Percentiles rank a stretch among this genome's conserved stretches.
These are phyloP conservation scores for Neotropicomus parvogracilis DNA, from an alignment of 1,284 basidiomycete species.

Conservation along the genomic window DNA sequence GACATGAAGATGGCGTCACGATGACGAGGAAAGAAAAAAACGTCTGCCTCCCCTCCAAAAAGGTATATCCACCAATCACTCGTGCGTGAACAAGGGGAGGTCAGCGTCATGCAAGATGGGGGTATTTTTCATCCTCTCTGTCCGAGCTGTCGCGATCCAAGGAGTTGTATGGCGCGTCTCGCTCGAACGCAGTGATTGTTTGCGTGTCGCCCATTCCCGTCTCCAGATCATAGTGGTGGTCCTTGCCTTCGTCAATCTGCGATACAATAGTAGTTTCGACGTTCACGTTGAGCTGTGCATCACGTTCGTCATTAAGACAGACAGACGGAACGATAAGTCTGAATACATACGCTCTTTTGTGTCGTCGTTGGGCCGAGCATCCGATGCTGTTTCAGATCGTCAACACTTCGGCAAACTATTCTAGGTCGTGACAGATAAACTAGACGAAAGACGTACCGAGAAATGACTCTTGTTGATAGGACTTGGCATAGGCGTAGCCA, in stretches of 20 bases:
- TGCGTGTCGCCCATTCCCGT: conserved; percentile 6
- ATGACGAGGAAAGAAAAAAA: not conserved
- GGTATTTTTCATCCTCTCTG: conserved; percentile 22
- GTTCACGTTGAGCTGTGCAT: conserved; percentile 32
- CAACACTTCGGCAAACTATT: not conserved
- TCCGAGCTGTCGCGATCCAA: conserved; percentile 27
- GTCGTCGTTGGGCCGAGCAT: conserved; percentile 21
- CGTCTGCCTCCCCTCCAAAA: not conserved
- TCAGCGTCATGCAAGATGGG: conserved; percentile 15
- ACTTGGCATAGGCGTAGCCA: conserved; percentile 13
- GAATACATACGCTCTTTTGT: conserved; percentile 21
- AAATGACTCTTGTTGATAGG: conserved; percentile 21
- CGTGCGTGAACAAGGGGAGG: not conserved
- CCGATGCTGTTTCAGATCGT: conserved; percentile 19
- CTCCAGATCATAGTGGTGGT: conserved; percentile 25
- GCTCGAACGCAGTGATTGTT: conserved; percentile 23
- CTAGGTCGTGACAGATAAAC: not conserved
- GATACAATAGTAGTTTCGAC: conserved; percentile 35
- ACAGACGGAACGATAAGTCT: not conserved
- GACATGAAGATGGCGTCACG: not conserved
- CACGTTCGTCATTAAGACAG: not conserved
- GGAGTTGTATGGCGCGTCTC: conserved; percentile 15
- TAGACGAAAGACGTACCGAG: conserved; percentile 18
- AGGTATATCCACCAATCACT: conserved; percentile 13
- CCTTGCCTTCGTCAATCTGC: conserved; percentile 30